Conservation (phyloP, 305 asterid species). For the Fraxinus xanthoxyloides region DNA sequence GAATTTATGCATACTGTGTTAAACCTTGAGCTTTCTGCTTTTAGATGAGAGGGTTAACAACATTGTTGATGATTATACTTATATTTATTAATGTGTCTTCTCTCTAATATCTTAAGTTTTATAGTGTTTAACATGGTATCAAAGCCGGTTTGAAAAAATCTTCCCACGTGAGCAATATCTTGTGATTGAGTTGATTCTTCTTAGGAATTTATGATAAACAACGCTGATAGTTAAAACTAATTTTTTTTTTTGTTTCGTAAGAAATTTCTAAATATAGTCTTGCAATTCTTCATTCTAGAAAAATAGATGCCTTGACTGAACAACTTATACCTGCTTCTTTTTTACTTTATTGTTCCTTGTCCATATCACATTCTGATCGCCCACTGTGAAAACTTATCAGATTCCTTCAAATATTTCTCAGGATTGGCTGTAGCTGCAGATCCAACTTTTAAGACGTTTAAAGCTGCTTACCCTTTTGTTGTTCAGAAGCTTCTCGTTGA, state of each 20-base stretch:
- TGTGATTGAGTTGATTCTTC: neutral
- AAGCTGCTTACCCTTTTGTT: constrained; percentile 92
- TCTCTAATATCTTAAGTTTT: neutral
- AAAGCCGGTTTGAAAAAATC: neutral
- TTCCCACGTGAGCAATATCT: neutral
- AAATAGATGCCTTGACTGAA: neutral
- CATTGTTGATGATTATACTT: neutral
- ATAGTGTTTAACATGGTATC: neutral
- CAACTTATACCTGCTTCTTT: neutral
- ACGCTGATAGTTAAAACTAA: neutral
- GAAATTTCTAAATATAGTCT: neutral
- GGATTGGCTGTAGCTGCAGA: constrained; percentile 95
- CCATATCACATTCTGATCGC: neutral
- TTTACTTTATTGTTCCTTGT: neutral
- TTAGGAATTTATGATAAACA: neutral
- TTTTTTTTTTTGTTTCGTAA: neutral
- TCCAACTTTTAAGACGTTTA: constrained; percentile 87
- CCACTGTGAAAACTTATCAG: neutral
- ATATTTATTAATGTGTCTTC: neutral
- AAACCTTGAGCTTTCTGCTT: neutral
- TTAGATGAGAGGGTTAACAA: neutral
- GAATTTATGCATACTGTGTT: neutral
- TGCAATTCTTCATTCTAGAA: neutral
- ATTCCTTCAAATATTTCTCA: constrained; percentile 29
- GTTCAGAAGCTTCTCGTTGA: constrained; percentile 90